Base-by-base conservation (phyloP, 352 stramenopile species). In the Saprolegnia diclina region DNA sequence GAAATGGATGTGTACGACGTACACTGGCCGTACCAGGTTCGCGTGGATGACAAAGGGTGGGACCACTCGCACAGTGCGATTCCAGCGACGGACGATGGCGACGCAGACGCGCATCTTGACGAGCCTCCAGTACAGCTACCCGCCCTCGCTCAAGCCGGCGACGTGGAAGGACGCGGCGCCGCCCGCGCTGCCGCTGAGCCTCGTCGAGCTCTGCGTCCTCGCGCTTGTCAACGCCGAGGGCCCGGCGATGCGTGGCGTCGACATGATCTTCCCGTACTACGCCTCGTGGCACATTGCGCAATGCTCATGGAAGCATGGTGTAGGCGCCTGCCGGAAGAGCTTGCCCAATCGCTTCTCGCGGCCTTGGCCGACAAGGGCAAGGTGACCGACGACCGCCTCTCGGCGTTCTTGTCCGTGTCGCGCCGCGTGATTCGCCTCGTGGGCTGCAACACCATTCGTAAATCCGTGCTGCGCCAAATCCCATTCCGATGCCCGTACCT, bases 391-490 rank as follows among this genome's bases (percentile, higher is more conserved):
- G 85, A 93, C 75, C 87, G 87, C 0, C 76, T 95, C 48, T 79
- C 81, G 32, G 79, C 84, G 29, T 95, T 95, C 73, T 92, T 92
- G 71, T 88, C 83, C 69, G 77, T 88, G 67, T 80, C 79, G 42
- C 83, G 83, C 18, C 81, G 78, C 65, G 87, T 92, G 32, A 77
- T 95, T 22, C 79, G 77, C 45, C 84, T 95, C 21, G 72, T 81
- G 14, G 81, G 81, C 66, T 95, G 87, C 73, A 82, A 75, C 35
- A 73, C 76, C 48, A 94, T 95, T 69, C 85, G 87, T 48, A 94
- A 95, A 71, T 95, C 87, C 67, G 88, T 94, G 44, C 67, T 95
- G 48, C 84, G 87, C 7, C 87, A 94, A 73, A 95, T 95, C 61
- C 87, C 87, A 7, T 87, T 88, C 56, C 83, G 83, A 38, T 94